phyloP scores from a whole-genome alignment of 768 basidiomycete genomes.

The Boletellus sp. region DNA sequence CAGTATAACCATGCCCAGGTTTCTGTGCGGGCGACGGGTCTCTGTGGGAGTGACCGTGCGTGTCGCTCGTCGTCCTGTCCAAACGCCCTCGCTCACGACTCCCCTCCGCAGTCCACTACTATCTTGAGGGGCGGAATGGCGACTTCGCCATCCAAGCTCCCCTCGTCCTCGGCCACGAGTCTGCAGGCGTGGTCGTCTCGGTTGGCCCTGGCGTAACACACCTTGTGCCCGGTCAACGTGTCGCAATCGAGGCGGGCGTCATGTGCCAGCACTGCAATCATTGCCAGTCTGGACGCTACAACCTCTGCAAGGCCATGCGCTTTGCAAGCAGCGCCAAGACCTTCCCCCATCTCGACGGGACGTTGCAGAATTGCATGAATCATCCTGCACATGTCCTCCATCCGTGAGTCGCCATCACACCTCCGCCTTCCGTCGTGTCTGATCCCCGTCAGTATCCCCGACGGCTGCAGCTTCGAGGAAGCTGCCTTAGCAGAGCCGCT shows the following conservation, averaged over 20 bases:
- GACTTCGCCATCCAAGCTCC: constrained; percentile 85
- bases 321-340: constrained; percentile 90
- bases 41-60: constrained; percentile 84
- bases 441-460: constrained; percentile 57
- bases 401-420: constrained; percentile 54
- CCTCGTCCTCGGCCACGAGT: constrained; percentile 91
- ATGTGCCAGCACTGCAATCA: constrained; percentile 74
- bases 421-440: constrained; percentile 4
- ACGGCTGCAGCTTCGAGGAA: constrained; percentile 68
- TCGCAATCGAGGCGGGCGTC: constrained; percentile 92
- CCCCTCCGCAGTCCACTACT: constrained; percentile 75
- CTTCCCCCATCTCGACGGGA: constrained; percentile 91
- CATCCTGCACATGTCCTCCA: constrained; percentile 85
- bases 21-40: constrained; percentile 75
- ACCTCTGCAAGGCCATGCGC: constrained; percentile 86
- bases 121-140: constrained; percentile 83
- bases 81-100: neutral
- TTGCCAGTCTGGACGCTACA: constrained; percentile 79
- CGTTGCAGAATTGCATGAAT: constrained; percentile 82
- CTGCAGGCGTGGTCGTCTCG: constrained; percentile 84
- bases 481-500: constrained; percentile 93
- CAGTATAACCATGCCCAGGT: constrained; percentile 74
- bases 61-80: constrained; percentile 12
- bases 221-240: constrained; percentile 74
- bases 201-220: constrained; percentile 66